phyloP scores from a whole-genome alignment of 805 yeast species.

The Myxozyma mucilagina region DNA sequence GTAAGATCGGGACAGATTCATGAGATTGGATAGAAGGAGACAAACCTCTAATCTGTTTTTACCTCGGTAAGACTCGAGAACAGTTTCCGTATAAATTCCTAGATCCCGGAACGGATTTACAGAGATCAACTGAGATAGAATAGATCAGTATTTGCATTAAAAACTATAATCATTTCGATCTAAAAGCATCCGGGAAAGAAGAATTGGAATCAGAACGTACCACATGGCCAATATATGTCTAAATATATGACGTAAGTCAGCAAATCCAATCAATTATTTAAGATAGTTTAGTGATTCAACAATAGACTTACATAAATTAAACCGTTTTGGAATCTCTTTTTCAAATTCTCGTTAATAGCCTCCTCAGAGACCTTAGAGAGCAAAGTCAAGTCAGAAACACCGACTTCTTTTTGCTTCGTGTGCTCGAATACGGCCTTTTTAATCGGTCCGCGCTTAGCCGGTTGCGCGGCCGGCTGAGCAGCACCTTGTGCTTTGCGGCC shows the following conservation, averaged over 20 bases:
- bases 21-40: neutral
- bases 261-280: neutral
- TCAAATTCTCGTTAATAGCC: constrained; percentile 85
- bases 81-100: constrained; percentile 87
- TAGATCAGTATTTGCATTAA: neutral
- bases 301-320: constrained; percentile 62
- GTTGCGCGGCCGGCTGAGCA: constrained; percentile 37
- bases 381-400: constrained; percentile 91
- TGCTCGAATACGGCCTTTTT: constrained; percentile 84
- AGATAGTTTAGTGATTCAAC: neutral
- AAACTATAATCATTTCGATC: neutral
- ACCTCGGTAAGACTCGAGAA: constrained; percentile 75
- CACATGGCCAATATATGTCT: constrained; percentile 44
- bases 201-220: constrained; percentile 29
- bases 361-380: constrained; percentile 87
- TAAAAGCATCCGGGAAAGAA: neutral
- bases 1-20: neutral
- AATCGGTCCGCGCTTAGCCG: constrained; percentile 50
- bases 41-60: constrained; percentile 84
- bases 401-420: constrained; percentile 92
- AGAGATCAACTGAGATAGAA: constrained; percentile 58
- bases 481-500: constrained; percentile 29
- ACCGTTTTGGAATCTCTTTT: constrained; percentile 85
- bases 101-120: constrained; percentile 95
- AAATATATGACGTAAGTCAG: constrained; percentile 1